These are phyloP conservation scores for Setaria viridis DNA, from an alignment of 202 grass and related monocot genomes.

Conservation along the genomic window DNA sequence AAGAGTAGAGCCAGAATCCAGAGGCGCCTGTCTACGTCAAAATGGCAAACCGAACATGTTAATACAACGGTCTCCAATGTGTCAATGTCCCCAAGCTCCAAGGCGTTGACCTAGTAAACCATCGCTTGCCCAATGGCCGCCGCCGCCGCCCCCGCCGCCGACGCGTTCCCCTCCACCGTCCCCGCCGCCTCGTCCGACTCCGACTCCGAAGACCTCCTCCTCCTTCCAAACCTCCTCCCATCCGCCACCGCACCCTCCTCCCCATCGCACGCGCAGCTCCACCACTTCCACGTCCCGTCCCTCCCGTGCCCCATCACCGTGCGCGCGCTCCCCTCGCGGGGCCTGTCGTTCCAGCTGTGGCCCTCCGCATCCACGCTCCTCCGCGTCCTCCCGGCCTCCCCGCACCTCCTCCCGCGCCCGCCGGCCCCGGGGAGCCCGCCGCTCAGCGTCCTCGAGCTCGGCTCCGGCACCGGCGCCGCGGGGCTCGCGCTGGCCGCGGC, in stretches of 20 bases:
- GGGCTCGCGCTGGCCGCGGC: slow-evolving; percentile 70
- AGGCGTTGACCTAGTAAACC: slow-evolving; percentile 22
- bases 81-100: not conserved
- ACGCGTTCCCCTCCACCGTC: not conserved
- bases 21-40: not conserved
- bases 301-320: slow-evolving; percentile 61
- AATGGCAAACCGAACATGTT: not conserved
- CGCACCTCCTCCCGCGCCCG: slow-evolving; percentile 33
- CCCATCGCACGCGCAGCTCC: slow-evolving; percentile 36
- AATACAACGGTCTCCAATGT: not conserved
- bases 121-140: slow-evolving; percentile 7
- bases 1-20: too few species aligned
- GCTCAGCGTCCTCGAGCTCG: slow-evolving; percentile 81
- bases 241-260: not conserved
- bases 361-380: slow-evolving; percentile 76
- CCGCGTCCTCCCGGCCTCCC: slow-evolving; percentile 37
- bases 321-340: slow-evolving; percentile 65
- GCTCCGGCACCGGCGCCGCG: slow-evolving; percentile 73
- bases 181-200: slow-evolving; percentile 33
- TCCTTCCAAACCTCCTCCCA: slow-evolving; percentile 50
- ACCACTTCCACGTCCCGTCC: slow-evolving; percentile 56
- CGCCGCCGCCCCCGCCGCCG: not conserved
- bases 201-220: slow-evolving; percentile 43
- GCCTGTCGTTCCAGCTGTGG: slow-evolving; percentile 97
- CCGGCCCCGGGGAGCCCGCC: slow-evolving; percentile 25